Evolutionary conservation across 805 yeast species (phyloP).

Genomic region (Teunomyces panamensis): DNA sequence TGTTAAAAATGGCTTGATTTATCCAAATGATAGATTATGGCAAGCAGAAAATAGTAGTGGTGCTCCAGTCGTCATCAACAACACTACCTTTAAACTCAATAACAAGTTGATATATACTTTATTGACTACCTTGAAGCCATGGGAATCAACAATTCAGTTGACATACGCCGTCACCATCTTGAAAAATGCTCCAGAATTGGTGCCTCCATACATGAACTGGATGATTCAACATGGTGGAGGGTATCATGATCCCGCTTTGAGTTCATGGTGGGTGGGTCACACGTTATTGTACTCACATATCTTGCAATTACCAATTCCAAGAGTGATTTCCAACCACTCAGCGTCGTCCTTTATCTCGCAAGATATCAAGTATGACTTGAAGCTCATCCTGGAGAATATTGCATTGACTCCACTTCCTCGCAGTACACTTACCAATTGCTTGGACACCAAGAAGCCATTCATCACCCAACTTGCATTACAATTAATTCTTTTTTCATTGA

Average conservation of each 20-base stretch:
- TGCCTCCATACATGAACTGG: slow-evolving; percentile 66
- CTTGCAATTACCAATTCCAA: slow-evolving; percentile 56
- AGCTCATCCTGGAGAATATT: slow-evolving; percentile 50
- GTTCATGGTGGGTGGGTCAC: slow-evolving; percentile 82
- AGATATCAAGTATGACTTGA: slow-evolving; percentile 24
- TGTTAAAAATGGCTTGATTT: slow-evolving; percentile 45
- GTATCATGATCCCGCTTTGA: slow-evolving; percentile 71
- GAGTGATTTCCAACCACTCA: slow-evolving; percentile 4
- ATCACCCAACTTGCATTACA: slow-evolving; percentile 66
- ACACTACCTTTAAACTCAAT: slow-evolving; percentile 53
- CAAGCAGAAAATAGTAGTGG: slow-evolving; percentile 25
- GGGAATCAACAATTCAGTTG: slow-evolving; percentile 70
- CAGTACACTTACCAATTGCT: slow-evolving; percentile 53
- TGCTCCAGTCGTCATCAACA: slow-evolving; percentile 45
- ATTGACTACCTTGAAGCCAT: slow-evolving; percentile 68
- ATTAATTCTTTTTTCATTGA: slow-evolving; percentile 50
- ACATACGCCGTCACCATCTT: slow-evolving; percentile 53
- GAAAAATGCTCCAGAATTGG: slow-evolving; percentile 58
- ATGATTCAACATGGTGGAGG: slow-evolving; percentile 58
- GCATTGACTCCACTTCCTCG: slow-evolving; percentile 65
- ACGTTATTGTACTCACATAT: slow-evolving; percentile 59
- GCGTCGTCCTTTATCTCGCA: slow-evolving; percentile 30
- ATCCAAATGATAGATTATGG: slow-evolving; percentile 52
- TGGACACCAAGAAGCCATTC: slow-evolving; percentile 44
- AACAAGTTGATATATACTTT: slow-evolving; percentile 67